Conservation (phyloP, 768 basidiomycete species). For the Tylopilus cervinicoccineus region DNA sequence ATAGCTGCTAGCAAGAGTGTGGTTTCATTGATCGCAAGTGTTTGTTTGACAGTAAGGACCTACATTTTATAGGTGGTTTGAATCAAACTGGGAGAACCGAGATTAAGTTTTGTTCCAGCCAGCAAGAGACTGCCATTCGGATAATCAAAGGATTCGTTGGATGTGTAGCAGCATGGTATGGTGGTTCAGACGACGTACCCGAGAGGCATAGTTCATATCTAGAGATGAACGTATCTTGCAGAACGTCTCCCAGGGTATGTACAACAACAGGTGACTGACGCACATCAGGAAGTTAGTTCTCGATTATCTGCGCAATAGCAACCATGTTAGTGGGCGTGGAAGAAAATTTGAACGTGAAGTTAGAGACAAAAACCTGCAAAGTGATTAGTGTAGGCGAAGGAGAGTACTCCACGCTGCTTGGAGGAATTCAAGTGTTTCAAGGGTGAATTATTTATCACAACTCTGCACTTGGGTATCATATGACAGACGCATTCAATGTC, state of each 20-base stretch:
- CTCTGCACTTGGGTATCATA: slow-evolving; percentile 1
- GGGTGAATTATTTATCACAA: too few species aligned
- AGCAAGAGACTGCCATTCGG: neutral
- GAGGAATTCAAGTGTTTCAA: too few species aligned
- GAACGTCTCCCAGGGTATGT: neutral
- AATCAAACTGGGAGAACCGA: neutral
- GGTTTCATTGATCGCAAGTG: neutral
- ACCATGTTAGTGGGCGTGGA: neutral
- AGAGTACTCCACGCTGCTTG: too few species aligned
- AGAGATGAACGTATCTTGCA: neutral
- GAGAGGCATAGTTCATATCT: neutral
- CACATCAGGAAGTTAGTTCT: neutral
- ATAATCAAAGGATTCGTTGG: neutral
- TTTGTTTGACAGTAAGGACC: neutral
- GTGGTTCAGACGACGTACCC: neutral
- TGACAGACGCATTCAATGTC: slow-evolving; percentile 29
- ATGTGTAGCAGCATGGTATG: neutral
- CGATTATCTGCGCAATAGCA: neutral
- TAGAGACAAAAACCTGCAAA: too few species aligned
- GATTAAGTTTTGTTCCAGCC: neutral
- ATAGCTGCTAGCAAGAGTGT: neutral
- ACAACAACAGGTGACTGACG: neutral
- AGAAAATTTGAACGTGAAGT: too few species aligned
- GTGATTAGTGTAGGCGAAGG: too few species aligned
- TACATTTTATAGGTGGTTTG: neutral